Base-by-base conservation (phyloP, 176 grass and related monocot genomes). In the Triticum urartu region DNA sequence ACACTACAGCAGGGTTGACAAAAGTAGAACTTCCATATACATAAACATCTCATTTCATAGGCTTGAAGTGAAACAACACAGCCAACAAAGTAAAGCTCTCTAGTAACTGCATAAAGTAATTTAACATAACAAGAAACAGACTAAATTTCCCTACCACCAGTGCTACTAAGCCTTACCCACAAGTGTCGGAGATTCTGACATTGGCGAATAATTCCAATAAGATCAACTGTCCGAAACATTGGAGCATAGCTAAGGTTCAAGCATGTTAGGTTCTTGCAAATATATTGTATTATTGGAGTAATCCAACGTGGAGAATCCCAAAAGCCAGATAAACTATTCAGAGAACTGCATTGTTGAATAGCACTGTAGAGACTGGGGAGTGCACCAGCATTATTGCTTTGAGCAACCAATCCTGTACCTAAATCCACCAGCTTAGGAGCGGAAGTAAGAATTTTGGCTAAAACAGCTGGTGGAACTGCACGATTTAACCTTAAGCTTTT, bases 211-310 rank as follows among this genome's bases (percentile, higher is more conserved):
- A 83, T 68, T 79, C 62, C 86, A 50, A 87, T 84, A n/a, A 97
- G 76, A 64, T 92, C 43, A 62, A 68, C 28, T 77, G 83, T 66
- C 18, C 33, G 72, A 70, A 90, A 69, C 26, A 58, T 58, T 40
- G 75, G 89, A 64, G 89, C 87, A 91, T 88, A 90, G 76, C 91
- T 92, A 40, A 97, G 88, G 64, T 97, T 92, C 78, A 97, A 77
- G 81, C 80, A 74, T 25, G 80, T 97, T 38, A 94, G 82, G 62
- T 85, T 90, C 39, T 74, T 72, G 32, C 81, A 97, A 77, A 92
- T 59, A 3, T 74, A 75, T 75, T 74, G 81, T 17, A 91, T 73
- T 59, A 52, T 72, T 26, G 61, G 33, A 80, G 89, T 56, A 77
- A 83, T 85, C 11, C 13, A 11, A 13, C 77, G 71, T 24, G 72